Base-by-base conservation (phyloP, 805 yeast species). In the Saturnispora mendoncae region DNA sequence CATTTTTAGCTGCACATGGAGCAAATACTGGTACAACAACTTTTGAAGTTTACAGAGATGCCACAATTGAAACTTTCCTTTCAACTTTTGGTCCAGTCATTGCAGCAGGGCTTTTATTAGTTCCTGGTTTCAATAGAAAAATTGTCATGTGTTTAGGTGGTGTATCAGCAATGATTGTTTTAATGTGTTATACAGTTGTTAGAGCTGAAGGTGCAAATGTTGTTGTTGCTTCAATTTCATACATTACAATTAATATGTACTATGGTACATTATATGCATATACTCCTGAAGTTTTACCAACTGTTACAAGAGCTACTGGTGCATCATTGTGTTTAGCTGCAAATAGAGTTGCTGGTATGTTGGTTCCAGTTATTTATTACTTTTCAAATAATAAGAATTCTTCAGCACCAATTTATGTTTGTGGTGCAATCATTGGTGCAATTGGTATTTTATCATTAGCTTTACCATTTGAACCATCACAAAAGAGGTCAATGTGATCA, bases 121-220 rank as follows among this genome's bases (percentile, higher is more conserved):
- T 59, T 21, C 64, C 64, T 7, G 45, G 38, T 20, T 60, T 75
- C 25, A 80, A 82, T 5, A 65, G 82, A 55, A 68, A 75, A 51
- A 82, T 82, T 7, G 67, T 79, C 1, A 64, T 78, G 67, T 59
- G 61, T 1, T 57, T 65, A 27, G 77, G 82, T 19, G 68, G 77
- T 6, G 20, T 77, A 2, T 53, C 74, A 26, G 65, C 78, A 0
- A 79, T 79, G 61, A 72, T 75, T 2, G 66, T 78, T 35, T 55
- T 79, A 43, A 77, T 77, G 51, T 78, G 77, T 35, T 77, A 79
- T 47, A 78, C 84, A 12, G 72, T 79, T 3, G 78, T 78, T 10
- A 68, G 71, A 54, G 68, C 78, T 0, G 62, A 73, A 35, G 61
- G 69, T 5, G 75, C 67, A 62, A 76, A 74, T 53, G 76, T 79